These are phyloP conservation scores for Pugionium cornutum DNA, from an alignment of 345 rosid genomes.

Conservation along the genomic window DNA sequence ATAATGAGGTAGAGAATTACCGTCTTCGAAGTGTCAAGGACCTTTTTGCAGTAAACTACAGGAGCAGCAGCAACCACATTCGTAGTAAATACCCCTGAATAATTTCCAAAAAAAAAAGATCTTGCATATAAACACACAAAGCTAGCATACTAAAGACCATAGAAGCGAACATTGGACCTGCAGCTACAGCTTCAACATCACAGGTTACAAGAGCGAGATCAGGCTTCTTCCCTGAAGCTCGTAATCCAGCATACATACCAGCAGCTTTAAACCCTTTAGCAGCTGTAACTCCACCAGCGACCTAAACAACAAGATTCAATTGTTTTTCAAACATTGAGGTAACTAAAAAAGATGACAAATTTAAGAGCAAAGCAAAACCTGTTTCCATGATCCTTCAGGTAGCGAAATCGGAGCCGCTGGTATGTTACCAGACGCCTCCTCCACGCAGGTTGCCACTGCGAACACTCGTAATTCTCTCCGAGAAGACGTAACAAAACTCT, in stretches of 20 bases:
- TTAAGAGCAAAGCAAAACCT: slow-evolving; percentile 41
- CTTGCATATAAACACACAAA: not conserved
- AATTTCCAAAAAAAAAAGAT: not conserved
- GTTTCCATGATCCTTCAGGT: slow-evolving; percentile 84
- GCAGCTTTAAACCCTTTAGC: slow-evolving; percentile 88
- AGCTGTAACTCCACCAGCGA: slow-evolving; percentile 92
- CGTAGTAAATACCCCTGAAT: slow-evolving; percentile 78
- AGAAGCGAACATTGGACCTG: slow-evolving; percentile 46
- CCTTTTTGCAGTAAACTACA: slow-evolving; percentile 71
- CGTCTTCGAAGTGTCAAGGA: slow-evolving; percentile 51
- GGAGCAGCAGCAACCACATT: slow-evolving; percentile 97
- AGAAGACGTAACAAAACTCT: slow-evolving; percentile 35
- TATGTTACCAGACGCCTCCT: slow-evolving; percentile 55
- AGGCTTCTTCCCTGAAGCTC: slow-evolving; percentile 84
- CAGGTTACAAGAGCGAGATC: slow-evolving; percentile 88
- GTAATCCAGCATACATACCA: slow-evolving; percentile 80
- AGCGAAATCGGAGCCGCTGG: slow-evolving; percentile 86
- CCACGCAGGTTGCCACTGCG: slow-evolving; percentile 40
- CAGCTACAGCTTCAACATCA: slow-evolving; percentile 77
- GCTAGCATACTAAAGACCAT: not conserved
- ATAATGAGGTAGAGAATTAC: slow-evolving; percentile 38
- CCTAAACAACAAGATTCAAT: slow-evolving; percentile 42
- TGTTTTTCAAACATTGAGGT: not conserved
- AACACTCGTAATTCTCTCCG: slow-evolving; percentile 45
- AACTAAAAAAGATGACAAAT: not conserved